Conservation (phyloP, 2,329 filamentous ascomycete genomes). For the Cyphellophora europaea region DNA sequence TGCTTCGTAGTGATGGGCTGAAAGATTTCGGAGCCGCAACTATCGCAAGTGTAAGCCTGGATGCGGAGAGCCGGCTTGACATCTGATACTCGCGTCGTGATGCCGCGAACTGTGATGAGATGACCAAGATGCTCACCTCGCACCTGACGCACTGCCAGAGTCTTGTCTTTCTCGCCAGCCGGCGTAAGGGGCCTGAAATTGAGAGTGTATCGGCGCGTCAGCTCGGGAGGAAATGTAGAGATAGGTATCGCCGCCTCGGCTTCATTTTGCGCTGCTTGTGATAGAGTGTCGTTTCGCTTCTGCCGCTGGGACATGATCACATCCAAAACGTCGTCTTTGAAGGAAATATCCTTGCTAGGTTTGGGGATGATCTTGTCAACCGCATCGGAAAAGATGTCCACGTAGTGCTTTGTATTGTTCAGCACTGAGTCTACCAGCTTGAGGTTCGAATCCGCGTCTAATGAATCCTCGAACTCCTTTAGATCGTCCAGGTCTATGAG, state of each 20-base stretch:
- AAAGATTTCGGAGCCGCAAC: slow-evolving; percentile 94
- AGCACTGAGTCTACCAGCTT: slow-evolving; percentile 68
- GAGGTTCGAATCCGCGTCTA: slow-evolving; percentile 60
- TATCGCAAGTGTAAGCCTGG: slow-evolving; percentile 94
- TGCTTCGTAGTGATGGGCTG: slow-evolving; percentile 88
- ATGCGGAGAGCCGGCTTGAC: slow-evolving; percentile 97
- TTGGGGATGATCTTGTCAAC: slow-evolving; percentile 79
- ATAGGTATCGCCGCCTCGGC: slow-evolving; percentile 57
- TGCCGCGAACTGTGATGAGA: slow-evolving; percentile 88
- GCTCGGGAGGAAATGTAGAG: slow-evolving; percentile 79
- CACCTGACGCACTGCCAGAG: slow-evolving; percentile 84
- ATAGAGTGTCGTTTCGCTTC: slow-evolving; percentile 71
- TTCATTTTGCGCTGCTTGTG: slow-evolving; percentile 55
- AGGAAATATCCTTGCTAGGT: slow-evolving; percentile 70
- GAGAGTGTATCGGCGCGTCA: slow-evolving; percentile 87
- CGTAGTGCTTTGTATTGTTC: slow-evolving; percentile 87
- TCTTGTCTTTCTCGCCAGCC: slow-evolving; percentile 52
- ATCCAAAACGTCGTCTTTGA: slow-evolving; percentile 96
- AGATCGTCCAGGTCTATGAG: slow-evolving; percentile 86
- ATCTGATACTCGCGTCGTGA: slow-evolving; percentile 89
- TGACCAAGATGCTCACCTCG: slow-evolving; percentile 86
- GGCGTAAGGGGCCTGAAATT: slow-evolving; percentile 90
- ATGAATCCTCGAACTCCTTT: slow-evolving; percentile 64
- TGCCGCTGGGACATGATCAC: slow-evolving; percentile 90
- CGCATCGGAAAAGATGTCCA: slow-evolving; percentile 81